Conservation (phyloP, 1,284 basidiomycete species). For the Fomitopsis palustris region DNA sequence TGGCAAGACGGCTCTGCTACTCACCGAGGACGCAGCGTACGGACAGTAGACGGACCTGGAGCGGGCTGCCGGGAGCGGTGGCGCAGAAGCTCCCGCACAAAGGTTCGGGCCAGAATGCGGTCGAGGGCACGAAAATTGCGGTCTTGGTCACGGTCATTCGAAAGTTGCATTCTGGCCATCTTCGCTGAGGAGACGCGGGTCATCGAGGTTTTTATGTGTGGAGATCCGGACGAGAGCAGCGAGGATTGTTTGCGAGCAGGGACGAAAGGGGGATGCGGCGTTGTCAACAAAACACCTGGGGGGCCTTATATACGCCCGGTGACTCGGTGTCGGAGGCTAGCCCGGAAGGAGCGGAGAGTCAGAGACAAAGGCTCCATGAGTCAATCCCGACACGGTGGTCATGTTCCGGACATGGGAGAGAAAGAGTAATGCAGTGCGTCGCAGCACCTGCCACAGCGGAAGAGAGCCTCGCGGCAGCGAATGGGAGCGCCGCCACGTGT, state of each 20-base stretch:
- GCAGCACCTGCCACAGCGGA: neutral
- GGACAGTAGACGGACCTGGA: neutral
- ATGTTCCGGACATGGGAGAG: neutral
- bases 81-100: constrained; percentile 3
- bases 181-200: neutral
- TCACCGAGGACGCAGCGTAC: constrained; percentile 5
- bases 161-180: constrained; percentile 2
- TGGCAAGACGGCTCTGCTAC: neutral
- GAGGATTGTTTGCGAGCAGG: neutral
- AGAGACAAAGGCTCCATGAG: neutral
- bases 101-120: constrained; percentile 6
- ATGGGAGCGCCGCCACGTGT: neutral
- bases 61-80: neutral
- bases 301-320: constrained; percentile 12
- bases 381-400: neutral
- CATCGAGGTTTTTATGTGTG: neutral
- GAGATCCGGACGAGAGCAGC: neutral
- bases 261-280: neutral
- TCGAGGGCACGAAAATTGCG: constrained; percentile 2
- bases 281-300: neutral
- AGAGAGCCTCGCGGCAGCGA: neutral
- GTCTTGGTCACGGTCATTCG: neutral
- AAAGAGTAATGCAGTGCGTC: neutral
- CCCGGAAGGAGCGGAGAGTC: neutral
- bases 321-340: constrained; percentile 6